phyloP scores from a whole-genome alignment of 768 basidiomycete species.

The Suillus plorans region DNA sequence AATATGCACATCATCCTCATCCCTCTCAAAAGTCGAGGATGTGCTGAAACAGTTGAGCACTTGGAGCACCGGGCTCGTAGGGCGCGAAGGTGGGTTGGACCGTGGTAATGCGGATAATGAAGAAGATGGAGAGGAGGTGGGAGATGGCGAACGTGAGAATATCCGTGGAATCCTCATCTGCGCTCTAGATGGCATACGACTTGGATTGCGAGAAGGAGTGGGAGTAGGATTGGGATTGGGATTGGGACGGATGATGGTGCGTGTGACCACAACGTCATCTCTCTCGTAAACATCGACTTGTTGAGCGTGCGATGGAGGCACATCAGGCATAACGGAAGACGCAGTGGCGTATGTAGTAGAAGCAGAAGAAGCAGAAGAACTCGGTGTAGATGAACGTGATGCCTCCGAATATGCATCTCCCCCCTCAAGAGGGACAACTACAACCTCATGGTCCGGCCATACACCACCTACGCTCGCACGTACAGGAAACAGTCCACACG shows the following conservation, averaged over 20 bases:
- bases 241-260: constrained; percentile 38
- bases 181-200: constrained; percentile 8
- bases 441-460: constrained; percentile 35
- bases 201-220: background rate
- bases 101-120: constrained; percentile 26
- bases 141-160: constrained; percentile 18
- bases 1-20: constrained; percentile 24
- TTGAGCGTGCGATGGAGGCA: constrained; percentile 12
- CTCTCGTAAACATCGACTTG: constrained; percentile 27
- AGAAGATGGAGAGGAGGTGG: constrained; percentile 26
- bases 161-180: background rate
- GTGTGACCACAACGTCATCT: constrained; percentile 34
- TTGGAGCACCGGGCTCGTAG: constrained; percentile 25
- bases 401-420: constrained; percentile 6
- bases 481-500: background rate
- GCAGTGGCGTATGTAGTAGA: constrained; percentile 7
- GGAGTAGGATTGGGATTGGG: constrained; percentile 19
- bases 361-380: constrained; percentile 9
- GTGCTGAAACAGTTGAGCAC: constrained; percentile 36
- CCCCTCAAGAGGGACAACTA: constrained; percentile 26
- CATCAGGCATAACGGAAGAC: constrained; percentile 8
- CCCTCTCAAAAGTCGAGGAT: constrained; percentile 31
- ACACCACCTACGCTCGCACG: constrained; percentile 27
- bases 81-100: constrained; percentile 20
- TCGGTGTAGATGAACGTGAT: background rate